These are phyloP conservation scores for Fusarium oxysporum DNA, from an alignment of 2,329 filamentous ascomycete genomes.

Conservation along the genomic window DNA sequence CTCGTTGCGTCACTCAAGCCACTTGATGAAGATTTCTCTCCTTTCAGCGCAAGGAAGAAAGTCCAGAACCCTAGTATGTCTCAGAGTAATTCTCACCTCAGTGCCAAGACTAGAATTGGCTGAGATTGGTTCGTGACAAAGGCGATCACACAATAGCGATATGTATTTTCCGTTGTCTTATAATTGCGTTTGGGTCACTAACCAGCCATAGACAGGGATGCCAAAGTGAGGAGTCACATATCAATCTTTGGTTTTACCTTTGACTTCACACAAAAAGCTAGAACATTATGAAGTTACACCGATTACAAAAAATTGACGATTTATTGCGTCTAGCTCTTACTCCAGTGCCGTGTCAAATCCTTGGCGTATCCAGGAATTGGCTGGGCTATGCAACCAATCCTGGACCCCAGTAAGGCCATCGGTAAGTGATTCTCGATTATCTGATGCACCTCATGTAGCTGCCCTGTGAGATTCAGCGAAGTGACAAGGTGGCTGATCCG, in stretches of 20 bases:
- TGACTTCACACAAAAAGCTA: not conserved
- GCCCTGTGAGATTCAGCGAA: not conserved
- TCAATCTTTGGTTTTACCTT: not conserved
- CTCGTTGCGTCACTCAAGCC: conserved; percentile 12
- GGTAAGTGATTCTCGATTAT: conserved; percentile 8
- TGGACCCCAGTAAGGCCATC: conserved; percentile 6
- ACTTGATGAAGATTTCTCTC: conserved; percentile 15
- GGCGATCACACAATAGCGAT: conserved; percentile 8
- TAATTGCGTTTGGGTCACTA: not conserved
- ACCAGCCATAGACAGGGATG: conserved; percentile 1
- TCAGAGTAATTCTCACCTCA: not conserved
- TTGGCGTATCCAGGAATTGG: not conserved
- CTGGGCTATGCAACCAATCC: not conserved
- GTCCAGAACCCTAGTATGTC: conserved; percentile 26
- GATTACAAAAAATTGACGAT: not conserved
- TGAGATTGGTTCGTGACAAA: not conserved
- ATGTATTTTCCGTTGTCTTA: conserved; percentile 18
- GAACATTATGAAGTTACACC: conserved; percentile 10
- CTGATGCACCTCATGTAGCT: conserved; percentile 7
- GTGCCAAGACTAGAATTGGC: conserved; percentile 1
- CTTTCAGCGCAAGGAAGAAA: not conserved
- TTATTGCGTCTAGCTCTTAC: not conserved
- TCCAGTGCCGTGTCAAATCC: not conserved
- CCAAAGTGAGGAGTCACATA: conserved; percentile 2
- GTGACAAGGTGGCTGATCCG: conserved; percentile 25